phyloP scores from a whole-genome alignment of 768 basidiomycete genomes.

The Leccinum obscurum region DNA sequence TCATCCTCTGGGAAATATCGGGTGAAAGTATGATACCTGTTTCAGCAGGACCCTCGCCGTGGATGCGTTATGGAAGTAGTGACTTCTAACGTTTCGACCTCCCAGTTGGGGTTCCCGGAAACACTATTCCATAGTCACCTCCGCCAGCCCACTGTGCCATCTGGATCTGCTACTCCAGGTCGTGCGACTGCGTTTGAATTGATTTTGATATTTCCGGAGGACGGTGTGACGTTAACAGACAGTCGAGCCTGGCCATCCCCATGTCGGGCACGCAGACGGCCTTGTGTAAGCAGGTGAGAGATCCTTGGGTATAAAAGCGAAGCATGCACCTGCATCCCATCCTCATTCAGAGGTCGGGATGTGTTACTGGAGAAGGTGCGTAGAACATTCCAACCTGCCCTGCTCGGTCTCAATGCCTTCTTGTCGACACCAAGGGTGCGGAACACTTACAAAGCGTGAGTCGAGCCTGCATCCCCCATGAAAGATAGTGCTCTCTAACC shows the following conservation, averaged over 20 bases:
- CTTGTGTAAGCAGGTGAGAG: slow-evolving; percentile 34
- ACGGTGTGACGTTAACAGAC: slow-evolving; percentile 31
- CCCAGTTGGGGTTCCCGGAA: slow-evolving; percentile 27
- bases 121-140: slow-evolving; percentile 16
- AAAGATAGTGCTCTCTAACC: slow-evolving; percentile 4
- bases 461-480: slow-evolving; percentile 3
- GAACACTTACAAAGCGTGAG: slow-evolving; percentile 54
- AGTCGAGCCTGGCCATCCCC: slow-evolving; percentile 25
- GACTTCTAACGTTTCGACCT: slow-evolving; percentile 32
- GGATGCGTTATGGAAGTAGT: slow-evolving; percentile 32
- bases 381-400: slow-evolving; percentile 3
- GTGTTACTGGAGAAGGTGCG: slow-evolving; percentile 65
- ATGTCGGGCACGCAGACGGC: slow-evolving; percentile 19
- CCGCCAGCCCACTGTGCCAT: slow-evolving; percentile 13
- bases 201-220: slow-evolving; percentile 23
- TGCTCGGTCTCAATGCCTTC: slow-evolving; percentile 19
- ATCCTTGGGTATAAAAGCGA: slow-evolving; percentile 32
- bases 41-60: slow-evolving; percentile 31
- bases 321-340: not conserved
- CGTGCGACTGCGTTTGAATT: slow-evolving; percentile 32
- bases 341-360: slow-evolving; percentile 33
- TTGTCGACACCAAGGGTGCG: slow-evolving; percentile 44
- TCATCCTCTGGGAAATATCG: slow-evolving; percentile 26
- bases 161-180: slow-evolving; percentile 24
- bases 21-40: slow-evolving; percentile 29